Evolutionary conservation across 495 filamentous ascomycete genomes (phyloP), one percentile per base, ranked within the genome.

Genomic region (Bathelium albidoporum): DNA sequence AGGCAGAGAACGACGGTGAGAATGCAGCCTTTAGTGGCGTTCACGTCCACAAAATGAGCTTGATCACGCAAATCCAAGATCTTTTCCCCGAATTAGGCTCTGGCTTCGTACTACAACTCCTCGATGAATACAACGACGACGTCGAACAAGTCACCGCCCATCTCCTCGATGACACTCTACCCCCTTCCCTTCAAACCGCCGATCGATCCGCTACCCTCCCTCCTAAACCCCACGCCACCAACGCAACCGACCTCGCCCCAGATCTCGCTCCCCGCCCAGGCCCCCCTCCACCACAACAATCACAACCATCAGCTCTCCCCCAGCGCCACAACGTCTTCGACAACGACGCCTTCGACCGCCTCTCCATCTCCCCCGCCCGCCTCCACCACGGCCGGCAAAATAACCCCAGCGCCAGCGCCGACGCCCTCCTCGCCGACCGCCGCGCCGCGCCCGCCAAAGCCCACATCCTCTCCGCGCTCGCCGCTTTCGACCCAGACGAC

Each of bases 401-500:
- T 58, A 82, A 87, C 67, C 73, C 77, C 20, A 70, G 81, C 28
- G 73, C 77, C 53, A 88, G 86, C 44, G 87, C 89, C 28, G 89
- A 95, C 70, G 67, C 65, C 32, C 69, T 87, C 60, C 80, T 85
- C 44, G 69, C 77, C 26, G 76, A 82, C 64, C 78, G 78, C 62
- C 74, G 69, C 62, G 68, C 86, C 41, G 80, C 81, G 32, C 80
- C 85, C 31, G 76, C 86, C 70, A 97, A 96, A 76, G 87, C 90
- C 4, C 87, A 91, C 34, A 97, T 98, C 71, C 81, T 96, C 14
- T 87, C 94, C 24, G 94, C 94, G 0, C 85, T 98, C 12, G 89
- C 90, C 12, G 83, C 89, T 4, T 96, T 97, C 69, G 93, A 97
- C 76, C 86, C 86, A 0, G 94, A 96, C 67, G 93, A 97, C 70